These are phyloP conservation scores for Candida ulmi DNA, from an alignment of 805 yeast species.

Conservation along the genomic window DNA sequence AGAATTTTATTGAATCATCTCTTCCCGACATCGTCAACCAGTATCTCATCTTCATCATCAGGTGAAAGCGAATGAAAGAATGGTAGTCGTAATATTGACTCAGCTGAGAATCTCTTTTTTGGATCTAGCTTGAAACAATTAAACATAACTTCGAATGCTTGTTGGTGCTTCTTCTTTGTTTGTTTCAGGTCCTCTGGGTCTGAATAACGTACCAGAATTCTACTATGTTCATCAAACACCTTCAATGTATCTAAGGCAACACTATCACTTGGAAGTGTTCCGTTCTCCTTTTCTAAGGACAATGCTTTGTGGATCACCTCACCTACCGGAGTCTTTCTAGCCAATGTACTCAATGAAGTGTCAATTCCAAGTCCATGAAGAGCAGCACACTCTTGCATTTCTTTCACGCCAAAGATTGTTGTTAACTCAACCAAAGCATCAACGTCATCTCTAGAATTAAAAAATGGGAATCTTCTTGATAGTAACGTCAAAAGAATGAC, in stretches of 20 bases:
- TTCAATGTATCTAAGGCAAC: slow-evolving; percentile 62
- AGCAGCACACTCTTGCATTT: slow-evolving; percentile 70
- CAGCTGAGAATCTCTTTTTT: slow-evolving; percentile 69
- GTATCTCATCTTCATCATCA: slow-evolving; percentile 10
- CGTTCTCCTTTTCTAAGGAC: slow-evolving; percentile 44
- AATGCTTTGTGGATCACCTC: slow-evolving; percentile 40
- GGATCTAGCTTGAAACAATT: slow-evolving; percentile 77
- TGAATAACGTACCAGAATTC: slow-evolving; percentile 1
- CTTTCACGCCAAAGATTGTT: slow-evolving; percentile 68
- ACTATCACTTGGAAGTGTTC: slow-evolving; percentile 63
- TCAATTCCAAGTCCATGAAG: slow-evolving; percentile 89
- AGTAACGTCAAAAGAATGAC: slow-evolving; percentile 72
- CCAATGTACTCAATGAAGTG: slow-evolving; percentile 48
- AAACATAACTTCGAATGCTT: slow-evolving; percentile 21
- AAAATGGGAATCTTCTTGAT: slow-evolving; percentile 82
- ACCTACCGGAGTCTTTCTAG: slow-evolving; percentile 17
- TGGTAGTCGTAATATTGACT: slow-evolving; percentile 50
- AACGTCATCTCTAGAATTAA: slow-evolving; percentile 88
- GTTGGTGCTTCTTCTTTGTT: slow-evolving; percentile 12
- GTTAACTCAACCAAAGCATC: slow-evolving; percentile 88
- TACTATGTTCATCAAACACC: slow-evolving; percentile 22
- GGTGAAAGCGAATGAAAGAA: slow-evolving; percentile 10
- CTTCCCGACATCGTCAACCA: neutral
- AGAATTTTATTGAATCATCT: neutral
- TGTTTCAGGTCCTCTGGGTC: slow-evolving; percentile 4